Evolutionary conservation across 495 filamentous ascomycete species (phyloP).

Genomic region (Podospora conica): DNA sequence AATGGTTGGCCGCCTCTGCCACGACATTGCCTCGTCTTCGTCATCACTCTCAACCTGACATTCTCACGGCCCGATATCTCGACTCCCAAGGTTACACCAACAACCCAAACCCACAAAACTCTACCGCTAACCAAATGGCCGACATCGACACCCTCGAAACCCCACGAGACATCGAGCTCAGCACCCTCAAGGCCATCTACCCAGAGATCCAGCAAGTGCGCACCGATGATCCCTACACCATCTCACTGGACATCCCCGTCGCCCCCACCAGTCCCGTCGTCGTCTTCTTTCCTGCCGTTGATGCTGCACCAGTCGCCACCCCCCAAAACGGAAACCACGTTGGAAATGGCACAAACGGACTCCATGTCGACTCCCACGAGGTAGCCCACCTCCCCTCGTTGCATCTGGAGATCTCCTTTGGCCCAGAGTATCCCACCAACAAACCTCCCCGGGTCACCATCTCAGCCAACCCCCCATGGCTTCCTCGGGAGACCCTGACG

Average conservation of each 20-base stretch:
- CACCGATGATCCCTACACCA: slow-evolving; percentile 53
- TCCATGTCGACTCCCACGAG: slow-evolving; percentile 48
- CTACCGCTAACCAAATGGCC: not conserved
- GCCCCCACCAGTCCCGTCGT: slow-evolving; percentile 60
- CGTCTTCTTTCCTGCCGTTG: slow-evolving; percentile 58
- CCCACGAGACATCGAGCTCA: slow-evolving; percentile 72
- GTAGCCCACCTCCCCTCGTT: slow-evolving; percentile 75
- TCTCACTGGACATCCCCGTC: slow-evolving; percentile 67
- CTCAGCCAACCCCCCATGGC: slow-evolving; percentile 61
- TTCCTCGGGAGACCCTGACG: slow-evolving; percentile 52
- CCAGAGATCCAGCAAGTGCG: slow-evolving; percentile 67
- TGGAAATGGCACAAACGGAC: slow-evolving; percentile 1
- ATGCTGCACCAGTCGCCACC: slow-evolving; percentile 16
- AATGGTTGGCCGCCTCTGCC: not conserved
- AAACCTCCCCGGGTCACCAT: slow-evolving; percentile 62
- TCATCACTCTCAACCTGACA: not conserved
- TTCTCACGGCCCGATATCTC: not conserved
- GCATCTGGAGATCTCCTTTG: slow-evolving; percentile 60
- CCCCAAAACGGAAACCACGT: slow-evolving; percentile 8
- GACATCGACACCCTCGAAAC: slow-evolving; percentile 43
- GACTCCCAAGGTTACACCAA: not conserved
- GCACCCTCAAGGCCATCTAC: slow-evolving; percentile 79
- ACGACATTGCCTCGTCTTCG: not conserved
- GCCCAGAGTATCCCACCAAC: slow-evolving; percentile 66
- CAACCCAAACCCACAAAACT: not conserved